Percentiles rank a stretch among this genome's conserved stretches.
Conservation (phyloP, 129 eudicot species). For the Flaveria brownii region DNA sequence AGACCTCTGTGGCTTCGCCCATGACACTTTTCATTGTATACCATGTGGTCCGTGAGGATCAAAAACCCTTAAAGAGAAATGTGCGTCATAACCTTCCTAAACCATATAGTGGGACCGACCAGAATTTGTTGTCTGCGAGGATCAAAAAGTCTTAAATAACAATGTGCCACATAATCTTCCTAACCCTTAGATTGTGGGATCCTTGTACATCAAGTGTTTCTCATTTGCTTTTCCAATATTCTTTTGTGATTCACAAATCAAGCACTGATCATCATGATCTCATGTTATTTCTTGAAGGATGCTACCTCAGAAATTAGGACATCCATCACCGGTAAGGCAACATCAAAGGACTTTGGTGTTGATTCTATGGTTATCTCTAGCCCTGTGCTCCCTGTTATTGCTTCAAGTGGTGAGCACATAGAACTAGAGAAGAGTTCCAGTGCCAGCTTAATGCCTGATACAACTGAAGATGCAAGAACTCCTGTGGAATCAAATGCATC, state of each 20-base stretch:
- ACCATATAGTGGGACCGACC: no score
- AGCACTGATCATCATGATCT: constrained; percentile 28
- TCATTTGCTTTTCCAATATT: background rate
- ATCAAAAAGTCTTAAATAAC: no score
- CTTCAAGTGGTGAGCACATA: constrained; percentile 39
- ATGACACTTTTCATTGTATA: no score
- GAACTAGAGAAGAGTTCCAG: constrained; percentile 48
- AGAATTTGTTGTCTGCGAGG: no score
- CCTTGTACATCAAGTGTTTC: background rate
- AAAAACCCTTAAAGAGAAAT: no score
- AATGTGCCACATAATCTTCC: background rate
- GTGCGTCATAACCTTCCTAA: no score
- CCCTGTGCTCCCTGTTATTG: constrained; percentile 46
- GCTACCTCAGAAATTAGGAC: constrained; percentile 55
- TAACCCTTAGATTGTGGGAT: no score
- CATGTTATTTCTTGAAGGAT: constrained; percentile 46
- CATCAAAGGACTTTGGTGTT: constrained; percentile 42
- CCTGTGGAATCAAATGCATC: constrained; percentile 26
- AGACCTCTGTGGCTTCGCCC: background rate
- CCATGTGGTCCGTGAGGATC: no score
- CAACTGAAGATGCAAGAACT: constrained; percentile 31
- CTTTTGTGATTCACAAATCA: constrained; percentile 19
- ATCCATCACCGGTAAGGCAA: constrained; percentile 45
- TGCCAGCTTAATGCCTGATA: constrained; percentile 39
- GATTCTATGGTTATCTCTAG: constrained; percentile 52